These are phyloP conservation scores for Leucosporidium yakuticum DNA, from an alignment of 768 basidiomycete genomes.

Conservation along the genomic window DNA sequence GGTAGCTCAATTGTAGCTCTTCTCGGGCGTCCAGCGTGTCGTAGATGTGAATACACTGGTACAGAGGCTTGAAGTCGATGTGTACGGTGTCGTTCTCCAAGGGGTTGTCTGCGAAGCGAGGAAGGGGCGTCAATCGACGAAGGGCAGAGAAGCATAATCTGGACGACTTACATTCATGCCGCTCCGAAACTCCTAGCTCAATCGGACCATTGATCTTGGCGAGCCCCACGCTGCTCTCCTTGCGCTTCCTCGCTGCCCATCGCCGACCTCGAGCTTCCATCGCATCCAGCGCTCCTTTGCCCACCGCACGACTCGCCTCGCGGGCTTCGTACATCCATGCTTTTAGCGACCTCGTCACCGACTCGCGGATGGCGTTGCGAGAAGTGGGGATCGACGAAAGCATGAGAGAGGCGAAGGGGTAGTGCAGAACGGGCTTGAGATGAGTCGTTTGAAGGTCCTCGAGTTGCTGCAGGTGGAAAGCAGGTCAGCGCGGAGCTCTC, in stretches of 20 bases:
- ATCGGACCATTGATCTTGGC: slow-evolving; percentile 60
- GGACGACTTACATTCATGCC: slow-evolving; percentile 75
- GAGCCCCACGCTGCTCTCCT: slow-evolving; percentile 67
- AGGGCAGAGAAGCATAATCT: background rate
- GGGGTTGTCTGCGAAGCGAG: slow-evolving; percentile 61
- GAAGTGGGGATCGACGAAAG: slow-evolving; percentile 85
- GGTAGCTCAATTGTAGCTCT: slow-evolving; percentile 84
- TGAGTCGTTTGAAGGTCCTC: slow-evolving; percentile 76
- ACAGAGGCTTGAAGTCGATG: slow-evolving; percentile 90
- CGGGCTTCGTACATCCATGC: slow-evolving; percentile 95
- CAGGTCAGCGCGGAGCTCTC: slow-evolving; percentile 22
- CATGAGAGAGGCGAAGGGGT: slow-evolving; percentile 91
- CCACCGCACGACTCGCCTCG: slow-evolving; percentile 78
- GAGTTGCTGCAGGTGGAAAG: slow-evolving; percentile 47
- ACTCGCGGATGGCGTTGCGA: slow-evolving; percentile 79
- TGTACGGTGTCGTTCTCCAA: slow-evolving; percentile 81
- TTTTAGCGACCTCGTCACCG: slow-evolving; percentile 89
- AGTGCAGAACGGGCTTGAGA: slow-evolving; percentile 78
- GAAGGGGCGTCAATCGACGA: background rate
- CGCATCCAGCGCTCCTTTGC: slow-evolving; percentile 75
- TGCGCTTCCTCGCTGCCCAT: slow-evolving; percentile 74
- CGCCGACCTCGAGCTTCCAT: slow-evolving; percentile 77
- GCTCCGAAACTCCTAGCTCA: slow-evolving; percentile 85
- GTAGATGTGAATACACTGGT: slow-evolving; percentile 96
- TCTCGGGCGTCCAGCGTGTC: slow-evolving; percentile 81